phyloP scores from a whole-genome alignment of 495 filamentous ascomycete genomes.

The Tetracladium setigerum region DNA sequence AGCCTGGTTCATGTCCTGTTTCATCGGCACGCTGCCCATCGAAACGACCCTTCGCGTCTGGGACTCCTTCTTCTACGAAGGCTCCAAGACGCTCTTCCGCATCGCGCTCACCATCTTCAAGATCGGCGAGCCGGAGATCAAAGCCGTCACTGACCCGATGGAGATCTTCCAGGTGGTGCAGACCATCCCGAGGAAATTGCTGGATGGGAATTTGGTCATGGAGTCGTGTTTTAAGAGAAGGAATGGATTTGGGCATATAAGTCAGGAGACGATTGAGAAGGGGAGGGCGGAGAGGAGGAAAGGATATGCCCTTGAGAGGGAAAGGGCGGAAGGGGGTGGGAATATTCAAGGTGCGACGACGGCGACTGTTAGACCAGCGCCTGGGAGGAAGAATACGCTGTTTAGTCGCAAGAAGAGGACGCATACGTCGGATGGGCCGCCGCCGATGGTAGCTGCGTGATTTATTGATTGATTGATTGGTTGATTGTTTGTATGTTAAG shows the following conservation, averaged over 20 bases:
- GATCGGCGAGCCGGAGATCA: conserved; percentile 75
- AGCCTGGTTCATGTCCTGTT: conserved; percentile 98
- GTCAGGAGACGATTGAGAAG: conserved; percentile 57
- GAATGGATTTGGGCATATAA: conserved; percentile 78
- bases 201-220: conserved; percentile 76
- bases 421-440: no score
- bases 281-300: conserved; percentile 50
- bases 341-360: background rate
- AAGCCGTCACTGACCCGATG: conserved; percentile 77
- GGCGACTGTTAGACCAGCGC: background rate
- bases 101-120: conserved; percentile 92
- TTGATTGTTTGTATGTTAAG: no score
- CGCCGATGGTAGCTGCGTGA: no score
- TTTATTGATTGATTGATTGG: no score
- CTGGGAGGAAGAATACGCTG: conserved; percentile 3
- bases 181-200: conserved; percentile 68
- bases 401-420: conserved; percentile 10
- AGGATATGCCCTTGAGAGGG: conserved; percentile 32
- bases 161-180: conserved; percentile 96
- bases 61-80: conserved; percentile 95
- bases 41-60: conserved; percentile 88
- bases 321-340: conserved; percentile 5
- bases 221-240: conserved; percentile 71
- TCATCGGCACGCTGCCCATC: conserved; percentile 86
- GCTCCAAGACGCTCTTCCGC: conserved; percentile 89